These are phyloP conservation scores for Silene noctiflora DNA, from an alignment of 179 eudicot species.

Conservation along the genomic window DNA sequence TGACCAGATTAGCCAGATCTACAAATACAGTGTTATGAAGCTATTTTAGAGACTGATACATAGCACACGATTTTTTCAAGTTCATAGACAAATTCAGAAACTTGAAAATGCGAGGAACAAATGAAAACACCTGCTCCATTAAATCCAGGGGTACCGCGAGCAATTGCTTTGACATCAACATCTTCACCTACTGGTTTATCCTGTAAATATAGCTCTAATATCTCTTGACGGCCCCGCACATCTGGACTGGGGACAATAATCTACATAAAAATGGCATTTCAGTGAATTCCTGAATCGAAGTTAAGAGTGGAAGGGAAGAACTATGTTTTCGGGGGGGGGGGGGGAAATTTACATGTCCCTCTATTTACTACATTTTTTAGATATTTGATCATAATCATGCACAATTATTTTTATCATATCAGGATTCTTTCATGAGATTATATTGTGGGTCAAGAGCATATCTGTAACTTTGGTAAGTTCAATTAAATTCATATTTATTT, in stretches of 20 bases:
- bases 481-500: too few relatives aligned
- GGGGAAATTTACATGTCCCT: too few relatives aligned
- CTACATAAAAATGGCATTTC: constrained; percentile 33
- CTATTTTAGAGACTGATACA: constrained; percentile 10
- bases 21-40: constrained; percentile 21
- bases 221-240: constrained; percentile 93
- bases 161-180: constrained; percentile 77
- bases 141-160: constrained; percentile 99
- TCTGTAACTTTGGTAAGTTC: too few relatives aligned
- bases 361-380: too few relatives aligned
- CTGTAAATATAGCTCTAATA: constrained; percentile 77
- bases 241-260: constrained; percentile 94
- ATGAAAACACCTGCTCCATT: constrained; percentile 76
- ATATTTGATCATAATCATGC: too few relatives aligned
- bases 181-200: constrained; percentile 85
- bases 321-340: too few relatives aligned
- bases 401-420: too few relatives aligned
- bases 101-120: background rate
- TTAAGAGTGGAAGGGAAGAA: background rate
- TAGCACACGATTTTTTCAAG: background rate
- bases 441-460: too few relatives aligned
- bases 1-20: constrained; percentile 96
- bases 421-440: too few relatives aligned
- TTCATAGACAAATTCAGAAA: background rate
- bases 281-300: background rate